Conservation (phyloP, 129 eudicot species). For the Arctium minus region DNA sequence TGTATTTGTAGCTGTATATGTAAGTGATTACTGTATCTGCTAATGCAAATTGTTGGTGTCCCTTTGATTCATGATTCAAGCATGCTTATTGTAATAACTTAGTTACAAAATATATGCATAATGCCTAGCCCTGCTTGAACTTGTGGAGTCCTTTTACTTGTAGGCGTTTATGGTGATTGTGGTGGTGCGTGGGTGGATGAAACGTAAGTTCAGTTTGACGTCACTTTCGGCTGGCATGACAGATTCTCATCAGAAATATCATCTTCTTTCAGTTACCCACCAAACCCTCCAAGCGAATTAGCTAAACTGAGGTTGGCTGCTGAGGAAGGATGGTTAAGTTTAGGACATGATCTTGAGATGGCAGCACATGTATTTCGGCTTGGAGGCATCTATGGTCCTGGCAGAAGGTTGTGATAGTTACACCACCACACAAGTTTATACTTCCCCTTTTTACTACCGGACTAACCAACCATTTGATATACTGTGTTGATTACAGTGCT, state of each 20-base stretch:
- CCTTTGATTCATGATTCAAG: neutral
- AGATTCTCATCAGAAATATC: neutral
- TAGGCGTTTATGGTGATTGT: conserved; percentile 87
- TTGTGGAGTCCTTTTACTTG: conserved; percentile 2
- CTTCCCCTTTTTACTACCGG: neutral
- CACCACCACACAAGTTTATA: neutral
- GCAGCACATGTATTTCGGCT: conserved; percentile 74
- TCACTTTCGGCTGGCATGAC: neutral
- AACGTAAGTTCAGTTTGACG: conserved; percentile 43
- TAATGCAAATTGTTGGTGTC: conserved; percentile 9
- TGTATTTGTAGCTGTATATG: neutral
- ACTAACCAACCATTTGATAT: neutral
- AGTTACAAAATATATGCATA: neutral
- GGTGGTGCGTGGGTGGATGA: conserved; percentile 96
- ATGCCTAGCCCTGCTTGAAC: neutral
- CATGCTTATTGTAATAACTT: neutral
- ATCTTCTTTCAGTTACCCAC: conserved; percentile 44
- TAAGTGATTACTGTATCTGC: neutral
- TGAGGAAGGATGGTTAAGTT: conserved; percentile 72
- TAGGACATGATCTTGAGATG: conserved; percentile 58
- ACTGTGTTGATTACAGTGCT: conserved; percentile 52
- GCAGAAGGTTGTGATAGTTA: conserved; percentile 65
- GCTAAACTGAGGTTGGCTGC: conserved; percentile 73
- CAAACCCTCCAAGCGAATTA: conserved; percentile 34
- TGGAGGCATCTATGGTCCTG: conserved; percentile 96